Conservation (phyloP, 2,329 filamentous ascomycete species). For the Cadophora malorum region DNA sequence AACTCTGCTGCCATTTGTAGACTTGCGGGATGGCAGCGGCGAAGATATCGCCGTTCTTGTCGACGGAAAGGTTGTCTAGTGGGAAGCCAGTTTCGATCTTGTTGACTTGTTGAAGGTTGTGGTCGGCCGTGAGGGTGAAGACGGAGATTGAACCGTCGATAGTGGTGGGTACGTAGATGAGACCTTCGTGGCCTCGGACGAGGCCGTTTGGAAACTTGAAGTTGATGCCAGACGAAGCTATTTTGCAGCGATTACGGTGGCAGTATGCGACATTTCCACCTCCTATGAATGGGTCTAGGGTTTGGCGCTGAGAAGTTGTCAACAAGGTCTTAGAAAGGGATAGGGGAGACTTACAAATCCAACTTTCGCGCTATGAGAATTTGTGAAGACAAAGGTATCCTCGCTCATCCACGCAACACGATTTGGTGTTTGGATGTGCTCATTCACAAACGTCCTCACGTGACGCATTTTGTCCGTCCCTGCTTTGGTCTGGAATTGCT, state of each 20-base stretch:
- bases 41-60: slow-evolving; percentile 47
- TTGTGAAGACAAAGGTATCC: slow-evolving; percentile 48
- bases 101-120: slow-evolving; percentile 35
- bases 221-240: slow-evolving; percentile 36
- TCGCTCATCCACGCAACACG: slow-evolving; percentile 45
- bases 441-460: slow-evolving; percentile 44
- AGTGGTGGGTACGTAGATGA: slow-evolving; percentile 46
- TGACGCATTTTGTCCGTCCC: slow-evolving; percentile 42
- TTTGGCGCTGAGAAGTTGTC: no score
- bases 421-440: slow-evolving; percentile 47
- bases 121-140: slow-evolving; percentile 33
- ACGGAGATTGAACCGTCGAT: slow-evolving; percentile 40
- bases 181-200: slow-evolving; percentile 42
- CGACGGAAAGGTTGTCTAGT: slow-evolving; percentile 48
- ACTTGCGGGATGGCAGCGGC: slow-evolving; percentile 45
- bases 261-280: slow-evolving; percentile 45
- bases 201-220: slow-evolving; percentile 47
- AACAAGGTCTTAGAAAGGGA: no score
- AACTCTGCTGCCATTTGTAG: slow-evolving; percentile 33
- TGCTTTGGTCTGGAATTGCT: slow-evolving; percentile 44
- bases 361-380: slow-evolving; percentile 46
- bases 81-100: slow-evolving; percentile 43
- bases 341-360: slow-evolving; percentile 34
- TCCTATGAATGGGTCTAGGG: slow-evolving; percentile 41
- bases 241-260: slow-evolving; percentile 39